Percentiles rank a stretch among this genome's conserved stretches.
Evolutionary conservation across 1,284 basidiomycete genomes (phyloP).

Genomic region (Heterobasidion irregulare): DNA sequence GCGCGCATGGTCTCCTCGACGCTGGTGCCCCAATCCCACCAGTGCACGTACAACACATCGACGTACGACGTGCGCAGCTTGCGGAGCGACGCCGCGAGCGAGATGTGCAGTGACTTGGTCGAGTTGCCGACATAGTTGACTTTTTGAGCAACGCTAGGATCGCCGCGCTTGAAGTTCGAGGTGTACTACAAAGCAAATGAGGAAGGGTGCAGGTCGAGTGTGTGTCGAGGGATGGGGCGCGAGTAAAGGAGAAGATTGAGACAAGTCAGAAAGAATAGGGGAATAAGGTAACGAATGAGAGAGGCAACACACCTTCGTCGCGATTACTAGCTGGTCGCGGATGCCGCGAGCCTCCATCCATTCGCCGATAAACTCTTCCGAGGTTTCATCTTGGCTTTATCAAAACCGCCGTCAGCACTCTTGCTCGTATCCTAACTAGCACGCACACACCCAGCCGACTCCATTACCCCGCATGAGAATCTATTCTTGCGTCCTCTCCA

Average conservation of each 20-base stretch:
- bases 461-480: no score
- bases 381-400: constrained; percentile 25
- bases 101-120: constrained; percentile 15
- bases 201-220: constrained; percentile 20
- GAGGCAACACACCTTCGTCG: constrained; percentile 28
- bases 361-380: constrained; percentile 35
- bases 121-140: constrained; percentile 24
- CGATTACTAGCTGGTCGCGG: constrained; percentile 37
- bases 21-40: constrained; percentile 28
- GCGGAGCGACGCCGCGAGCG: constrained; percentile 21
- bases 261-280: no score
- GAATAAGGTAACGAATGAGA: background rate
- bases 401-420: background rate
- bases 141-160: constrained; percentile 10
- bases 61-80: constrained; percentile 24
- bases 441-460: no score
- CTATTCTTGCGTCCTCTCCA: no score
- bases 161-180: constrained; percentile 15
- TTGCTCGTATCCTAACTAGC: no score
- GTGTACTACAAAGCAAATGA: constrained; percentile 22
- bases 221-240: no score
- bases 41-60: constrained; percentile 29
- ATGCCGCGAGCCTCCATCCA: constrained; percentile 34
- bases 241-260: no score
- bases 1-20: constrained; percentile 30